A percentile compares a stretch with the other conserved stretches of the same genome.
Evolutionary conservation across 2,329 filamentous ascomycete genomes (phyloP).

Genomic region (Xylariaceae sp.): DNA sequence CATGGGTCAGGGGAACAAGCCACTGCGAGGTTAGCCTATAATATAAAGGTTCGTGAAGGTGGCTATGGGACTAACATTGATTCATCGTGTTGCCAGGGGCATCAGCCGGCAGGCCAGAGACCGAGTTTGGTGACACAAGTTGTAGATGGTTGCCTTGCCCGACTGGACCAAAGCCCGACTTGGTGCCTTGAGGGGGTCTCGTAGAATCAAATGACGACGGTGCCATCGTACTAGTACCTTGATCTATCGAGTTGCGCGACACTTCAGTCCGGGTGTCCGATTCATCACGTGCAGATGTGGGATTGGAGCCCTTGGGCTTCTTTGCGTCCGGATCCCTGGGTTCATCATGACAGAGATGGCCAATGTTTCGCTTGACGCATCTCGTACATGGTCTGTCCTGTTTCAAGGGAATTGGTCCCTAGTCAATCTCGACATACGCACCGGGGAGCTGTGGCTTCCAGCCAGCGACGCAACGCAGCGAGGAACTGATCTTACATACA

Average conservation of each 20-base stretch:
- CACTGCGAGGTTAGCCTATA: constrained; percentile 47
- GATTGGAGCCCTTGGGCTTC: constrained; percentile 65
- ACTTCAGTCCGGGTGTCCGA: constrained; percentile 50
- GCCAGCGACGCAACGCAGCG: constrained; percentile 28
- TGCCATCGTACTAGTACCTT: constrained; percentile 49
- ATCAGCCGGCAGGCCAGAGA: constrained; percentile 61
- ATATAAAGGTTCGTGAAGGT: constrained; percentile 25
- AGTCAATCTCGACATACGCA: constrained; percentile 32
- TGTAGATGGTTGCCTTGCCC: constrained; percentile 53
- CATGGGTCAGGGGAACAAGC: constrained; percentile 77
- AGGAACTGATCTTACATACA: constrained; percentile 53
- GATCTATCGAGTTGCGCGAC: constrained; percentile 51
- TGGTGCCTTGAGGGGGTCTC: constrained; percentile 36
- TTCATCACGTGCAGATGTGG: constrained; percentile 54
- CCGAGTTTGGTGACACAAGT: constrained; percentile 65
- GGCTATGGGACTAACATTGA: constrained; percentile 59
- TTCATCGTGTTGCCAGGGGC: constrained; percentile 59
- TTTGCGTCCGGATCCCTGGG: constrained; percentile 78
- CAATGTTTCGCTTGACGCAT: constrained; percentile 98
- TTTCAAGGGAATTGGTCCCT: constrained; percentile 32
- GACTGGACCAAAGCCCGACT: constrained; percentile 42
- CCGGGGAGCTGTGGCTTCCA: constrained; percentile 23
- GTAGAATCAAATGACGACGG: constrained; percentile 42
- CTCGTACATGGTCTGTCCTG: constrained; percentile 93
- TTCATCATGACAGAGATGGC: constrained; percentile 96